phyloP scores from a whole-genome alignment of 306 rosid species.

The Cucurbita maxima region DNA sequence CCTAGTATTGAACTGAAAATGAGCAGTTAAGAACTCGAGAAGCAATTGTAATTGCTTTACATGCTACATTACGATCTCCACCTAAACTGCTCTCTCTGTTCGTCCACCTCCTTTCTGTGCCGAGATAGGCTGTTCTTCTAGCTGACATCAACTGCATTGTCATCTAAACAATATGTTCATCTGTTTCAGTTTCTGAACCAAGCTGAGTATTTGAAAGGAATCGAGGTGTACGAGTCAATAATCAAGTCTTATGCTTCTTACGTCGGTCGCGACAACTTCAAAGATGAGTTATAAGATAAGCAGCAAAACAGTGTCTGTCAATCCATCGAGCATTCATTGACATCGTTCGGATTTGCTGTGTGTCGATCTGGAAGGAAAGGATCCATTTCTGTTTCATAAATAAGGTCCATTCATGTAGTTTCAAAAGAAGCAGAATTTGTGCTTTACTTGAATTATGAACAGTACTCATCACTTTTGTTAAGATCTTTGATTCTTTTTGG shows the following conservation, averaged over 20 bases:
- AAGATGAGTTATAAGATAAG: slow-evolving; percentile 59
- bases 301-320: not conserved
- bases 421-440: not conserved
- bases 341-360: not conserved
- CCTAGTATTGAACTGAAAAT: not conserved
- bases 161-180: not conserved
- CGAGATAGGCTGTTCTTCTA: not conserved
- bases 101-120: not conserved
- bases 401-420: not conserved
- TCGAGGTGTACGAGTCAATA: slow-evolving; percentile 47
- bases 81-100: not conserved
- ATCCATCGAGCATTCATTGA: not conserved
- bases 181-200: slow-evolving; percentile 58
- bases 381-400: not conserved
- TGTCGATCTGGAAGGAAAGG: not conserved
- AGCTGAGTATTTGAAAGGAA: slow-evolving; percentile 80
- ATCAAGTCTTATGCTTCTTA: slow-evolving; percentile 55
- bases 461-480: no score
- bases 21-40: not conserved
- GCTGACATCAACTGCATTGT: not conserved
- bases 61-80: not conserved
- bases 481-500: not conserved
- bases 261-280: slow-evolving; percentile 18
- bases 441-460: no score
- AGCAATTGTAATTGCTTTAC: not conserved